phyloP scores from a whole-genome alignment of 768 basidiomycete species.

The Leccinum subgranulosum region DNA sequence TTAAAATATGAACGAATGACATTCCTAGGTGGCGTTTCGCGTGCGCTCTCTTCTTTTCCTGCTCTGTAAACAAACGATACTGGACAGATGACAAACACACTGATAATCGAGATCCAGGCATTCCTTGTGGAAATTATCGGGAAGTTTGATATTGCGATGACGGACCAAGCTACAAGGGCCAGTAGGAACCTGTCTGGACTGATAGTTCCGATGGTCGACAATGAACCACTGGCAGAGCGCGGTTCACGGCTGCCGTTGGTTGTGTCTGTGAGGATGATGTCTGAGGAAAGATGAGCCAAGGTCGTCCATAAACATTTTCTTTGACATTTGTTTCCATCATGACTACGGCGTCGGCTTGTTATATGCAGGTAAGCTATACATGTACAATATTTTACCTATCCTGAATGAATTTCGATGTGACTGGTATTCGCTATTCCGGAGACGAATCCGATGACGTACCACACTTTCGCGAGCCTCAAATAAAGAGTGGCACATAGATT shows the following conservation, averaged over 20 bases:
- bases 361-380: no score
- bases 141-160: slow-evolving; percentile 47
- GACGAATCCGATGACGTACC: no score
- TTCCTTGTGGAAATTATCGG: slow-evolving; percentile 43
- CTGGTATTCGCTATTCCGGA: background rate
- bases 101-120: background rate
- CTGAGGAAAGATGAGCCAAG: background rate
- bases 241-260: slow-evolving; percentile 28
- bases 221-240: slow-evolving; percentile 24
- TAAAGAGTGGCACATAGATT: background rate
- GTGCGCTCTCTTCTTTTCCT: background rate
- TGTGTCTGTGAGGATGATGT: background rate
- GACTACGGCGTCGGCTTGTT: background rate
- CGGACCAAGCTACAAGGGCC: slow-evolving; percentile 18
- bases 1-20: no score
- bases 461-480: background rate
- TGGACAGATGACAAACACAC: background rate
- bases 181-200: slow-evolving; percentile 21
- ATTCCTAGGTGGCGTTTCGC: slow-evolving; percentile 6
- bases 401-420: background rate
- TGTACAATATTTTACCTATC: background rate
- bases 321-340: background rate
- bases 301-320: background rate
- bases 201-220: slow-evolving; percentile 34
- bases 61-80: background rate